Evolutionary conservation across 208 protist genomes (phyloP).

Genomic region (Leishmania turanica): DNA sequence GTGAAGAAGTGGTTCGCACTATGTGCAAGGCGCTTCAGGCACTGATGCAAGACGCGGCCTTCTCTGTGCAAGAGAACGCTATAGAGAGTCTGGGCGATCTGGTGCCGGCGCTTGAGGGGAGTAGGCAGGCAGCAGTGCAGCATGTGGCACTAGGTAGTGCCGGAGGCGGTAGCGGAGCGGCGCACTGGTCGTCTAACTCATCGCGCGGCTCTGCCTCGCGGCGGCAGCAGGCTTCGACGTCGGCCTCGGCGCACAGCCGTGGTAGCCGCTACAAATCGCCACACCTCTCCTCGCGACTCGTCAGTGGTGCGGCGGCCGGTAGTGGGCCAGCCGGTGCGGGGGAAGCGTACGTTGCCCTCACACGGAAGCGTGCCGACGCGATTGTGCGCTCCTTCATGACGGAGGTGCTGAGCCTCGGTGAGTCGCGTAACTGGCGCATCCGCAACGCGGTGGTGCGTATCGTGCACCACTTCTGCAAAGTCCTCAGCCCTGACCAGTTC

Average conservation of each 20-base stretch:
- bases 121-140: conserved; percentile 24
- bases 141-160: background rate
- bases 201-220: conserved; percentile 22
- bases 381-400: conserved; percentile 41
- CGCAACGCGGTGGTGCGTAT: conserved; percentile 55
- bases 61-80: conserved; percentile 48
- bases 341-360: background rate
- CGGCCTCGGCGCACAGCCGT: conserved; percentile 8
- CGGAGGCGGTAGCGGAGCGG: background rate
- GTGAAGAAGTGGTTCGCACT: conserved; percentile 30
- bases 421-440: conserved; percentile 76
- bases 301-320: background rate
- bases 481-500: conserved; percentile 52
- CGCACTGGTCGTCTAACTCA: conserved; percentile 8
- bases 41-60: conserved; percentile 50
- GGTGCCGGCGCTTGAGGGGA: conserved; percentile 28
- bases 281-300: conserved; percentile 1
- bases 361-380: conserved; percentile 25
- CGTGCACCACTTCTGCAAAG: conserved; percentile 51
- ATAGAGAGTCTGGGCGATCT: conserved; percentile 45
- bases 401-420: conserved; percentile 48
- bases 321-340: background rate
- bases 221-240: background rate
- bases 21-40: conserved; percentile 42
- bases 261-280: conserved; percentile 22